Evolutionary conservation across 331 rosid species (phyloP).

Genomic region (Spiraea crenata): DNA sequence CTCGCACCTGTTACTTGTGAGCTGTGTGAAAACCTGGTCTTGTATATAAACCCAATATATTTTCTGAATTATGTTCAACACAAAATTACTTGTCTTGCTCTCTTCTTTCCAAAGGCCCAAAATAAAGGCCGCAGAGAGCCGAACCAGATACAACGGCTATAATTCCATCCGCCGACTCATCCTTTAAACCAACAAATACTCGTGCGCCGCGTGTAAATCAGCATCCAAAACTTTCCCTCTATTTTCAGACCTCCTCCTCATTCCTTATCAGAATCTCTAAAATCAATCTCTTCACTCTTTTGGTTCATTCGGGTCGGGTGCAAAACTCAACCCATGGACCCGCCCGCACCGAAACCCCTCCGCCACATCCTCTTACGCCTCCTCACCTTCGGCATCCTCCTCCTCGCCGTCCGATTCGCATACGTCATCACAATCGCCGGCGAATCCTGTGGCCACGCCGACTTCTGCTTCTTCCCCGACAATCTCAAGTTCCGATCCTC

Average conservation of each 20-base stretch:
- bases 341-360: constrained; percentile 27
- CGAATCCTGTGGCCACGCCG: constrained; percentile 33
- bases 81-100: no score
- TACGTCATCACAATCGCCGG: constrained; percentile 41
- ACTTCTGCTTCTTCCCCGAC: constrained; percentile 43
- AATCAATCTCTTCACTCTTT: neutral
- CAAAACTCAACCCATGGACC: constrained; percentile 27
- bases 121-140: neutral
- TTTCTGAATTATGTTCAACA: no score
- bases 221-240: neutral
- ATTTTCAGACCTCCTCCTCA: neutral
- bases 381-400: constrained; percentile 40
- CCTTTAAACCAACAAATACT: neutral
- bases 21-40: no score
- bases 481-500: neutral
- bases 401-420: constrained; percentile 43
- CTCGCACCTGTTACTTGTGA: no score
- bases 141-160: neutral
- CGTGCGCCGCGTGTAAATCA: neutral
- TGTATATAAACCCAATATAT: no score
- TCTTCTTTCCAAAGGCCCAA: neutral
- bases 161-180: neutral
- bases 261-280: neutral
- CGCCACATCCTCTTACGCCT: constrained; percentile 30
- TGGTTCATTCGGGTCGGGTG: neutral